These are phyloP conservation scores for Talaromyces sp. DNA, from an alignment of 2,329 filamentous ascomycete genomes.

Conservation along the genomic window DNA sequence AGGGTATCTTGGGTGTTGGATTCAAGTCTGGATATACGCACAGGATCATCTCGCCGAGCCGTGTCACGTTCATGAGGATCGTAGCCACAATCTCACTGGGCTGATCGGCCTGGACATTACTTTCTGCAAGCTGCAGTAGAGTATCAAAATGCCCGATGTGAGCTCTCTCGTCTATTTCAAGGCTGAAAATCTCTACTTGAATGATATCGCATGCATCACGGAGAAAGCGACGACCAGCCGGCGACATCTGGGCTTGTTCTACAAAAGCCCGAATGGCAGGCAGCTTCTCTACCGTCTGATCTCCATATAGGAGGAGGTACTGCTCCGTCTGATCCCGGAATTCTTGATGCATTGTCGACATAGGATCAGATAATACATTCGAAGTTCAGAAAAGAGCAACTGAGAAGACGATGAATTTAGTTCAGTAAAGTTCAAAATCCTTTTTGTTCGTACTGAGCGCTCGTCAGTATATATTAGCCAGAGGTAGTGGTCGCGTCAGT, in stretches of 20 bases:
- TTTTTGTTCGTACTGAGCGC: neutral
- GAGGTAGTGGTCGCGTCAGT: neutral
- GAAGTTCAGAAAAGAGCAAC: neutral
- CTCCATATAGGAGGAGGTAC: slow-evolving; percentile 1
- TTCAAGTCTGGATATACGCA: neutral
- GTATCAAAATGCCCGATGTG: neutral
- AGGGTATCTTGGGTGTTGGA: neutral
- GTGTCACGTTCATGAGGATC: neutral
- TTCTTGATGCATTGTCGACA: neutral
- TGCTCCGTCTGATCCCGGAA: neutral
- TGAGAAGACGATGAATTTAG: neutral
- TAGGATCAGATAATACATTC: neutral
- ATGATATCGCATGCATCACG: slow-evolving; percentile 1
- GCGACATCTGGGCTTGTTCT: neutral
- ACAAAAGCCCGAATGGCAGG: neutral
- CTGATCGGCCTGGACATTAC: neutral
- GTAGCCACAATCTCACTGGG: neutral
- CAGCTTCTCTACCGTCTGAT: slow-evolving; percentile 6
- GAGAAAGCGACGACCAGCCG: neutral
- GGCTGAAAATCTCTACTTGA: neutral
- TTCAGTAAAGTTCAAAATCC: neutral
- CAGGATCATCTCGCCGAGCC: slow-evolving; percentile 1
- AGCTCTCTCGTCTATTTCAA: neutral
- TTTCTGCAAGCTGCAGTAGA: neutral
- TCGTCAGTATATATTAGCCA: neutral